Conservation (phyloP, 83 land plant genomes). For the Picea mariana region DNA sequence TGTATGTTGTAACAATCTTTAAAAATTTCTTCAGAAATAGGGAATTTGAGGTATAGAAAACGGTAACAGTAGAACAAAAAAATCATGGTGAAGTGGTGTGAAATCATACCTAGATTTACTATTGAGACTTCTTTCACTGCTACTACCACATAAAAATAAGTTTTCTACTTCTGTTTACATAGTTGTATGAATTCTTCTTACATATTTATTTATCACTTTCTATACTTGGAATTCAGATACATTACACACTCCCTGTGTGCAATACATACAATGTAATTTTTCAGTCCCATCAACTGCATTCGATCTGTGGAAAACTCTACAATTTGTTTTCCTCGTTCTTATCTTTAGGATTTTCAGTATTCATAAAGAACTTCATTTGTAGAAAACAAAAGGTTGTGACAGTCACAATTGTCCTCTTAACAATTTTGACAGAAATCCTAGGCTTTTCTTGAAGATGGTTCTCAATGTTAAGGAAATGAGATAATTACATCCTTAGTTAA, state of each 20-base stretch:
- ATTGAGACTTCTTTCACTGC: too few relatives aligned
- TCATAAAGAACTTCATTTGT: not conserved
- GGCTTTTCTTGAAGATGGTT: not conserved
- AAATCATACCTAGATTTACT: too few relatives aligned
- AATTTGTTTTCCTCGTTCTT: not conserved
- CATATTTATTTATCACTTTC: too few relatives aligned
- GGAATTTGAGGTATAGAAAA: too few relatives aligned
- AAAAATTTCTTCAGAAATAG: too few relatives aligned
- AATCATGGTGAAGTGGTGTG: too few relatives aligned
- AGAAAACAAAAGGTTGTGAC: not conserved
- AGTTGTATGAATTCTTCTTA: too few relatives aligned
- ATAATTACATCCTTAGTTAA: too few relatives aligned
- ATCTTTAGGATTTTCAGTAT: not conserved
- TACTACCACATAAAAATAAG: too few relatives aligned
- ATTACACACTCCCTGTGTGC: not conserved
- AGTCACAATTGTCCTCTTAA: not conserved
- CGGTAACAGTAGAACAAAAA: too few relatives aligned
- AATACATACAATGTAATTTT: not conserved
- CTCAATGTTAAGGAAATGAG: not conserved
- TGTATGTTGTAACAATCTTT: too few relatives aligned
- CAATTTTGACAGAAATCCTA: not conserved
- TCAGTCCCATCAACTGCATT: not conserved
- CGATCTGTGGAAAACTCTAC: not conserved
- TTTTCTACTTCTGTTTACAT: too few relatives aligned
- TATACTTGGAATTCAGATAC: not conserved